Evolutionary conservation across 2,329 filamentous ascomycete genomes (phyloP), one percentile per base, ranked within the genome.

Genomic region (Trichophyton mentagrophytes): DNA sequence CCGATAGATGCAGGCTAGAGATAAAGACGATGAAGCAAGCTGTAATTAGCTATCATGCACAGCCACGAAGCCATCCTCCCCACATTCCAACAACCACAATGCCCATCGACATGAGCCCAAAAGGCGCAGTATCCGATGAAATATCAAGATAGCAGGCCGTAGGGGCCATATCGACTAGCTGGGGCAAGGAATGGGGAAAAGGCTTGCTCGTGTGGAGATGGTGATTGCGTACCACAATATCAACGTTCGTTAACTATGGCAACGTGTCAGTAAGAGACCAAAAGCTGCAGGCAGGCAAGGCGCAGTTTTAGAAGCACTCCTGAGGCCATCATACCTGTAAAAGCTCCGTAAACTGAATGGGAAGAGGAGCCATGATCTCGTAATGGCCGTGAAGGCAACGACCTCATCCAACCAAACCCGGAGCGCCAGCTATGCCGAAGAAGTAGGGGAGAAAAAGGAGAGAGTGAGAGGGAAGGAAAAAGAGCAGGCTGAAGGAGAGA

Each of bases 291-390:
- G 33, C 33, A 38, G 33, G 6, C 33, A 38, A 38, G 33, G 33
- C 33, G 33, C 33, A 38, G 33, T 13, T 38, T 7, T 13, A 11
- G 8, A 13, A 38, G 33, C 22, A 57, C n/a, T n/a, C 27, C 20
- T 9, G 17, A 60, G 46, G 40, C 8, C 55, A 36, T 70, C 73
- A 65, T 77, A 86, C 84, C 80, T 91, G 88, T 75, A 92, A 82
- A 72, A 92, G 84, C 85, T 95, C 90, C 75, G 87, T 88, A 78
- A 96, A 95, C 81, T 90, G 90, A 79, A 96, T 95, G 72, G 89
- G 90, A 73, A 95, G 81, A 77, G 85, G 83, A 71, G 76, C 77
- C 77, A 79, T 79, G 74, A 72, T 77, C 76, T 74, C 71, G 68
- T 25, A 63, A 72, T 69, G 70, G 73, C 70, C 70, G 72, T 66